Evolutionary conservation across 768 basidiomycete genomes (phyloP).

Genomic region (Lentinula edodes): DNA sequence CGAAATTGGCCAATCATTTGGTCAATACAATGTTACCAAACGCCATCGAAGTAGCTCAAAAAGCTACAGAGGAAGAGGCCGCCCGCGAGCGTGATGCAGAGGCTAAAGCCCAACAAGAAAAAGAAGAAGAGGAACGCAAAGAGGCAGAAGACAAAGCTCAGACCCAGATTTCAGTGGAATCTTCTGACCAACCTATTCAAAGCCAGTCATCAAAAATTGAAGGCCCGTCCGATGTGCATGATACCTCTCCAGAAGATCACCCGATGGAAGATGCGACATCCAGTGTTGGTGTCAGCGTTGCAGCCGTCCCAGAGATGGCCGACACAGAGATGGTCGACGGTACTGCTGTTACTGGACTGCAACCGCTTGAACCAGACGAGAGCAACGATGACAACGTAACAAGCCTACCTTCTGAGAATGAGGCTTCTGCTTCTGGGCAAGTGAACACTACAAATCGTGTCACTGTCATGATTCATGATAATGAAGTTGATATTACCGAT

Average conservation of each 20-base stretch:
- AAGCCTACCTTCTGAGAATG: slow-evolving; percentile 9
- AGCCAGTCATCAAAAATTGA: not conserved
- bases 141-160: slow-evolving; percentile 26
- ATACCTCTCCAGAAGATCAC: slow-evolving; percentile 17
- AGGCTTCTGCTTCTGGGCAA: slow-evolving; percentile 20
- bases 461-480: slow-evolving; percentile 89
- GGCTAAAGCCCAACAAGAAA: slow-evolving; percentile 26
- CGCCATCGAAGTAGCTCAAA: slow-evolving; percentile 60
- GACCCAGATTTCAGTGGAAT: slow-evolving; percentile 12
- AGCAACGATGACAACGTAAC: slow-evolving; percentile 7
- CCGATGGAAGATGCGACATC: slow-evolving; percentile 20
- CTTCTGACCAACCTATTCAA: not conserved
- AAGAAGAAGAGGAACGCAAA: slow-evolving; percentile 22
- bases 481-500: slow-evolving; percentile 93
- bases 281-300: slow-evolving; percentile 15
- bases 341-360: slow-evolving; percentile 12
- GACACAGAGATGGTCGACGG: slow-evolving; percentile 54
- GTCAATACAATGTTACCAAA: slow-evolving; percentile 72
- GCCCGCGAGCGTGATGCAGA: slow-evolving; percentile 35
- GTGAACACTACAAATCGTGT: slow-evolving; percentile 50
- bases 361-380: not conserved
- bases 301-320: not conserved
- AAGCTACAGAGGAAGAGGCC: slow-evolving; percentile 52
- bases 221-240: not conserved
- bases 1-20: slow-evolving; percentile 67